These are phyloP conservation scores for Phytophthora podocarpi DNA, from an alignment of 352 stramenopile species.

Conservation along the genomic window DNA sequence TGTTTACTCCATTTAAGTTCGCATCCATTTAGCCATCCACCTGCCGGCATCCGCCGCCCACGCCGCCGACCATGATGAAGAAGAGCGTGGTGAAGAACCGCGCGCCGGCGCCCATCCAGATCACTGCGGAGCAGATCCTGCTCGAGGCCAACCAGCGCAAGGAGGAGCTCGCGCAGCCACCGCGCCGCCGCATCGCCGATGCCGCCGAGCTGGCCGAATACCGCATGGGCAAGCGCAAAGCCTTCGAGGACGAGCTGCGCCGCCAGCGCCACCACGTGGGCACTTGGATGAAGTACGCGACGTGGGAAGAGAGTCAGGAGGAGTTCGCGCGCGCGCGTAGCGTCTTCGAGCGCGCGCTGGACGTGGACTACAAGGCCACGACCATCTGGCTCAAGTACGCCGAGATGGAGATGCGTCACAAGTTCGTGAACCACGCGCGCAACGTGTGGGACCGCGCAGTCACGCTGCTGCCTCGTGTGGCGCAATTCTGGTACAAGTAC, in stretches of 20 bases:
- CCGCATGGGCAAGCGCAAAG: slow-evolving; percentile 92
- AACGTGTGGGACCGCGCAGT: slow-evolving; percentile 96
- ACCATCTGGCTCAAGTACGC: slow-evolving; percentile 98
- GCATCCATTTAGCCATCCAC: slow-evolving; percentile 6
- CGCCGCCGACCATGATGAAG: slow-evolving; percentile 66
- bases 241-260: slow-evolving; percentile 97
- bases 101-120: slow-evolving; percentile 98
- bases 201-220: slow-evolving; percentile 92
- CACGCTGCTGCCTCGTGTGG: slow-evolving; percentile 94
- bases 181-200: slow-evolving; percentile 88
- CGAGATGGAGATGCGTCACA: slow-evolving; percentile 99
- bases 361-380: slow-evolving; percentile 96
- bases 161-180: slow-evolving; percentile 74
- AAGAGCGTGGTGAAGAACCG: slow-evolving; percentile 97
- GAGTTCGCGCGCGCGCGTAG: slow-evolving; percentile 97
- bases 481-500: slow-evolving; percentile 99
- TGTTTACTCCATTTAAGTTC: slow-evolving; percentile 6
- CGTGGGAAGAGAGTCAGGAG: slow-evolving; percentile 98
- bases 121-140: slow-evolving; percentile 99
- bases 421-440: slow-evolving; percentile 98
- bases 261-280: slow-evolving; percentile 95
- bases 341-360: slow-evolving; percentile 97
- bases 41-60: background rate
- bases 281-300: slow-evolving; percentile 99
- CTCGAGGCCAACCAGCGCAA: slow-evolving; percentile 92